These are phyloP conservation scores for Populus davidiana DNA, from an alignment of 345 rosid species.

Conservation along the genomic window DNA sequence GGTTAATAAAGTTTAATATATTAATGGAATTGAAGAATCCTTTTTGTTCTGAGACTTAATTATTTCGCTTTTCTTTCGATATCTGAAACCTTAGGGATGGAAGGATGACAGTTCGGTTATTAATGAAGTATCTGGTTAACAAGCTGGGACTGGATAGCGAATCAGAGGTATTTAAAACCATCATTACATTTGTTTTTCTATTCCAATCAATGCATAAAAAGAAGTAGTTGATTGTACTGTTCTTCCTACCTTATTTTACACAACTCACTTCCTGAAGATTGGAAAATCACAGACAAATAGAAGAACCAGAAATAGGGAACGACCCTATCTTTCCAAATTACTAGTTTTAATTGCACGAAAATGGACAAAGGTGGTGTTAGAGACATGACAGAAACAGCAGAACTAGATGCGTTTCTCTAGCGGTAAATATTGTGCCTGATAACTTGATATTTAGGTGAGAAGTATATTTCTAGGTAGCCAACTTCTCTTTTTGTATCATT, in stretches of 20 bases:
- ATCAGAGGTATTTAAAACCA: slow-evolving; percentile 71
- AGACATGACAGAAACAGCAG: slow-evolving; percentile 53
- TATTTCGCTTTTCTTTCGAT: slow-evolving; percentile 6
- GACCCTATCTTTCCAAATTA: neutral
- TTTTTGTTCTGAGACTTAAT: neutral
- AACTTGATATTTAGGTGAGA: slow-evolving; percentile 46
- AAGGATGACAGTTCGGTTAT: slow-evolving; percentile 81
- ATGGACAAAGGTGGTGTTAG: slow-evolving; percentile 40
- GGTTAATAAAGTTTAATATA: too few relatives aligned
- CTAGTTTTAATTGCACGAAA: slow-evolving; percentile 14
- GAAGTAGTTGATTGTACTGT: neutral
- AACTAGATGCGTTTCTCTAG: slow-evolving; percentile 39
- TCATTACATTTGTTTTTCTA: slow-evolving; percentile 2
- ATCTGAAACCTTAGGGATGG: slow-evolving; percentile 55
- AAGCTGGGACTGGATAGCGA: slow-evolving; percentile 86
- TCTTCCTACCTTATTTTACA: slow-evolving; percentile 16
- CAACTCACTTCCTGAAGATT: slow-evolving; percentile 8
- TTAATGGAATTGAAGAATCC: neutral
- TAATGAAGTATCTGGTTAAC: slow-evolving; percentile 87
- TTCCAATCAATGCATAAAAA: neutral
- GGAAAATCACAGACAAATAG: slow-evolving; percentile 8
- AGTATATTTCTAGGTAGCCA: slow-evolving; percentile 43
- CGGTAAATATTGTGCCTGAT: slow-evolving; percentile 20
- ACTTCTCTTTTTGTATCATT: slow-evolving; percentile 29
- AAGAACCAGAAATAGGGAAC: slow-evolving; percentile 25